Base-by-base conservation (phyloP, 345 rosid genomes). In the Sonneratia caseolaris region DNA sequence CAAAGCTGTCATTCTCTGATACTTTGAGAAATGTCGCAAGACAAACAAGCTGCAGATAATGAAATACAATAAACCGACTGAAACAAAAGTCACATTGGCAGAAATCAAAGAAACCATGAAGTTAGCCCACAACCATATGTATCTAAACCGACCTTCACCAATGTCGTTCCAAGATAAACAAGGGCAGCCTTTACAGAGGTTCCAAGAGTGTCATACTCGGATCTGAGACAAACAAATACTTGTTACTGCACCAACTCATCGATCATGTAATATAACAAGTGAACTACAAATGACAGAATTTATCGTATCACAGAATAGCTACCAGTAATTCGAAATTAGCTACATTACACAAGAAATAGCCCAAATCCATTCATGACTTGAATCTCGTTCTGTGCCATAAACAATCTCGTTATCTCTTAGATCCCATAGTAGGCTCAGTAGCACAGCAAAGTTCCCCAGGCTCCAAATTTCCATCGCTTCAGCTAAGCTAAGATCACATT, bases 11-110 rank as follows among this genome's bases (percentile, higher is more conserved):
- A 66, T 81, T 86, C 83, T 91, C 98, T 21, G 96, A 91, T 37
- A 91, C 97, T 78, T 91, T 89, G 36, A 94, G 91, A 77, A 93
- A 94, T 1, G 97, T 94, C 5, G 98, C 98, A 73, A 94, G 82
- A 79, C 93, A 94, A 80, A 94, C 97, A 77, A 91, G 97, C 98
- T 91, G 89, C 38, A 27, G 38, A 12, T 4, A 66, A 32, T 68
- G 32, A 55, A 69, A 68, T 64, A 19, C 22, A 35, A 43, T 35
- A 47, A 24, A 43, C 16, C 64, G 5, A 22, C n/a, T 57, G 64
- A n/a, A 22, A 57, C 64, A 22, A 5, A 5, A 18, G 64, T 57
- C 32, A n/a, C 64, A 68, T 38, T 61, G 69, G 16, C 53, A 36
- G 38, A 69, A 57, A 37, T 24, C 18, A 32, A 21, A 37, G 32